These are phyloP conservation scores for Globisporangium cederbergense DNA, from an alignment of 352 stramenopile genomes.

Conservation along the genomic window DNA sequence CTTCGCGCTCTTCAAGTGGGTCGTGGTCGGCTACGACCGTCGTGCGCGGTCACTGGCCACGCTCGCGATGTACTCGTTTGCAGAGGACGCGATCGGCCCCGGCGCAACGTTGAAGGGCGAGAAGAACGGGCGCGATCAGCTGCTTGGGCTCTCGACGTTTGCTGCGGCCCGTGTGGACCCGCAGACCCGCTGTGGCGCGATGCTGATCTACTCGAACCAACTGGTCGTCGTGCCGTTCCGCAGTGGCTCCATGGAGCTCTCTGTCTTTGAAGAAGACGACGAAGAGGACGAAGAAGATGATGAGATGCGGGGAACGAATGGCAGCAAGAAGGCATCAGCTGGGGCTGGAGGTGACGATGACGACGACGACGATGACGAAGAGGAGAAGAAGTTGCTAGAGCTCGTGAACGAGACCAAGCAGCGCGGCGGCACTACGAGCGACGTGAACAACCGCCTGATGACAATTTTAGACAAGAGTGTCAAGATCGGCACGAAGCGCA, in stretches of 20 bases:
- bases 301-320: conserved; percentile 4
- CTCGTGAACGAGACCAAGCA: conserved; percentile 74
- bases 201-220: conserved; percentile 83
- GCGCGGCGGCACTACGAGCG: conserved; percentile 45
- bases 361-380: conserved; percentile 79
- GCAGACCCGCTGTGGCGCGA: conserved; percentile 72
- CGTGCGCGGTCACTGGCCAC: conserved; percentile 45
- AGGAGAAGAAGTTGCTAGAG: conserved; percentile 72
- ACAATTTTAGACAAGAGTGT: conserved; percentile 78
- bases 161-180: conserved; percentile 58
- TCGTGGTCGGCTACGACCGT: conserved; percentile 74
- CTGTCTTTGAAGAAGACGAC: conserved; percentile 78
- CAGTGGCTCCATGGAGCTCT: conserved; percentile 72
- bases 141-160: conserved; percentile 61
- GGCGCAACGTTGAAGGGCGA: conserved; percentile 81
- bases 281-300: conserved; percentile 56
- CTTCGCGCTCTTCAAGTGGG: conserved; percentile 76
- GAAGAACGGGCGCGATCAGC: conserved; percentile 66
- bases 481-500: conserved; percentile 71
- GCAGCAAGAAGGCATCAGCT: background rate
- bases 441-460: conserved; percentile 61
- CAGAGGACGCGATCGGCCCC: conserved; percentile 75
- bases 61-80: conserved; percentile 79
- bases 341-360: conserved; percentile 25
- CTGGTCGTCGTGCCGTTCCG: conserved; percentile 79